A percentile compares a stretch with the other conserved stretches of the same genome.
Evolutionary conservation across 805 yeast species (phyloP).

Genomic region (Starmera dryadoides): DNA sequence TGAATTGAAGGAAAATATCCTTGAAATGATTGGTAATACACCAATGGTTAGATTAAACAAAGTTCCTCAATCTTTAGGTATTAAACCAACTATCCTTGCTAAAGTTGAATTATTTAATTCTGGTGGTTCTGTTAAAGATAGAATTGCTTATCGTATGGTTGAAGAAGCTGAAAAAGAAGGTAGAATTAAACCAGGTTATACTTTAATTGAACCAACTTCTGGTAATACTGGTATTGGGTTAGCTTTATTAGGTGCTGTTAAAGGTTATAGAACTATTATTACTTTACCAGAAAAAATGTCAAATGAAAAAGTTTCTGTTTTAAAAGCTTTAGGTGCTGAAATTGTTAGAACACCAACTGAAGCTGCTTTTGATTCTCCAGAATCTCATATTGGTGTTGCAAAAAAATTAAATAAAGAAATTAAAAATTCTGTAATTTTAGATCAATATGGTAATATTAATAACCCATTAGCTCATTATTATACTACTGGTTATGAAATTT

Average conservation of each 20-base stretch:
- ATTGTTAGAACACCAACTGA: conserved; percentile 87
- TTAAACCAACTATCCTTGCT: conserved; percentile 65
- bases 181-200: conserved; percentile 74
- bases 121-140: conserved; percentile 86
- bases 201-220: conserved; percentile 83
- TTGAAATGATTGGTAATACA: conserved; percentile 80
- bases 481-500: conserved; percentile 82
- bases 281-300: conserved; percentile 91
- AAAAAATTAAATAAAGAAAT: conserved; percentile 72
- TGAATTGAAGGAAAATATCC: conserved; percentile 28
- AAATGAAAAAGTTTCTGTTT: conserved; percentile 80
- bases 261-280: conserved; percentile 80
- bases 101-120: conserved; percentile 81
- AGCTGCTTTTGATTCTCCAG: conserved; percentile 91
- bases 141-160: conserved; percentile 83
- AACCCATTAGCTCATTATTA: conserved; percentile 81
- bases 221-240: conserved; percentile 91
- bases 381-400: conserved; percentile 87
- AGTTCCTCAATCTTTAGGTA: conserved; percentile 69
- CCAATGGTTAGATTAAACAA: conserved; percentile 71
- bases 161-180: conserved; percentile 78
- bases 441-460: conserved; percentile 71
- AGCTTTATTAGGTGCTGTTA: conserved; percentile 81
- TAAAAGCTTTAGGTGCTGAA: conserved; percentile 86
- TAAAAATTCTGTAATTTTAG: conserved; percentile 77